phyloP scores from a whole-genome alignment of 148 eudicot species.

The Limonium bicolor region DNA sequence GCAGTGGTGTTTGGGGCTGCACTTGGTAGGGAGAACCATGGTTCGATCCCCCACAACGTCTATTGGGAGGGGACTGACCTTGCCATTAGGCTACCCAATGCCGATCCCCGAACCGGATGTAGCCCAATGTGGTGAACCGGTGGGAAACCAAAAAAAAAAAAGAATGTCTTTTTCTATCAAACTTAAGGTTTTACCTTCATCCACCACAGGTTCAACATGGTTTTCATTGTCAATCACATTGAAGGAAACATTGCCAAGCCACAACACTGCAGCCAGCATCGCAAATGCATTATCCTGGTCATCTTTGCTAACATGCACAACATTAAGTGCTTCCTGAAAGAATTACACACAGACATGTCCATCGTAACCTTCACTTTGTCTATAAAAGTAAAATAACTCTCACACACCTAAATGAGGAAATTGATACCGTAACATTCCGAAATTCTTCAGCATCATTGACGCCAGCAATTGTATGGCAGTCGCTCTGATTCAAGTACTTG shows the following conservation, averaged over 20 bases:
- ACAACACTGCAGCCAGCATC: slow-evolving; percentile 80
- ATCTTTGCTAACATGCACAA: slow-evolving; percentile 84
- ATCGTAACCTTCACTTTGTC: no score
- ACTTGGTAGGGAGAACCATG: no score
- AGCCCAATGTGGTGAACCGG: no score
- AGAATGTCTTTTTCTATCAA: no score
- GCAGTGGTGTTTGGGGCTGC: no score
- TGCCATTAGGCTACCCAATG: no score
- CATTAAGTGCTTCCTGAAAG: slow-evolving; percentile 76
- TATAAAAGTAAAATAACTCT: no score
- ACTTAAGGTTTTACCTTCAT: slow-evolving; percentile 43
- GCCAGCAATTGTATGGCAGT: slow-evolving; percentile 55
- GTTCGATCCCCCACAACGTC: no score
- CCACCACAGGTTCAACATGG: slow-evolving; percentile 69
- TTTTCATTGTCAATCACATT: slow-evolving; percentile 60
- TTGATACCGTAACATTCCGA: slow-evolving; percentile 57
- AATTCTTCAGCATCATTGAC: slow-evolving; percentile 93
- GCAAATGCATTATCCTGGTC: slow-evolving; percentile 78
- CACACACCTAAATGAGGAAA: slow-evolving; percentile 8
- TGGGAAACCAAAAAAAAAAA: no score
- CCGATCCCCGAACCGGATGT: no score
- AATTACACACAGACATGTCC: background rate
- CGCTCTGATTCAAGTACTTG: slow-evolving; percentile 67
- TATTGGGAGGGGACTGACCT: no score
- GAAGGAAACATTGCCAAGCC: slow-evolving; percentile 86